Percentiles rank a stretch among this genome's conserved stretches.
phyloP scores from a whole-genome alignment of 768 basidiomycete genomes.

The Mycena crocata region DNA sequence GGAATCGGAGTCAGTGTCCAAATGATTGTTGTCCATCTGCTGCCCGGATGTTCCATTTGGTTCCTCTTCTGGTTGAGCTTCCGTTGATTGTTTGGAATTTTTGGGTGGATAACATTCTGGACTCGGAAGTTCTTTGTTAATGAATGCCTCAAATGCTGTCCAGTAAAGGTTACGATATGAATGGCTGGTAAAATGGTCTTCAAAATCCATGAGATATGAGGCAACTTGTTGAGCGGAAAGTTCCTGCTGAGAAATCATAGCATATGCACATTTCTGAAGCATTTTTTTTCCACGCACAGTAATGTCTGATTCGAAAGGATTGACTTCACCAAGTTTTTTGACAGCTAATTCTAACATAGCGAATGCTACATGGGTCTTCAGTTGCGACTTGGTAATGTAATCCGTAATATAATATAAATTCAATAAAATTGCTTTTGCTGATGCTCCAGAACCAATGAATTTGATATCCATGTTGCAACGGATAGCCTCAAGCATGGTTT shows the following conservation, averaged over 20 bases:
- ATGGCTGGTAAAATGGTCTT: slow-evolving; percentile 45
- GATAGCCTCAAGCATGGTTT: slow-evolving; percentile 33
- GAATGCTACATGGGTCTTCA: slow-evolving; percentile 31
- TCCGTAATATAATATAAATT: slow-evolving; percentile 49
- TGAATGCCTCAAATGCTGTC: background rate
- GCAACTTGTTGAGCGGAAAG: slow-evolving; percentile 42
- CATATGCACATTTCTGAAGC: slow-evolving; percentile 38
- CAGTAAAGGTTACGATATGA: slow-evolving; percentile 32
- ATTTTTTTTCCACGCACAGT: slow-evolving; percentile 32
- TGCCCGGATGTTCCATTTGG: background rate
- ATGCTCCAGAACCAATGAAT: slow-evolving; percentile 42
- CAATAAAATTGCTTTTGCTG: slow-evolving; percentile 43
- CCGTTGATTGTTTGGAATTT: background rate
- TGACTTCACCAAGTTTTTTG: slow-evolving; percentile 32
- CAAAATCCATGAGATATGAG: slow-evolving; percentile 38
- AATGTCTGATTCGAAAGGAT: slow-evolving; percentile 8
- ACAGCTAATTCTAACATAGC: slow-evolving; percentile 27
- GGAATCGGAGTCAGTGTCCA: background rate
- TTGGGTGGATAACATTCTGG: slow-evolving; percentile 23
- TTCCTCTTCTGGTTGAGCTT: background rate
- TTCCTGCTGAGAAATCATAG: slow-evolving; percentile 43
- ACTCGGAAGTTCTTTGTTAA: slow-evolving; percentile 1
- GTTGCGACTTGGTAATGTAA: slow-evolving; percentile 47
- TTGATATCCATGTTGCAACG: slow-evolving; percentile 36
- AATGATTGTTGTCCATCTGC: background rate